Percentiles rank a stretch among this genome's conserved stretches.
phyloP scores from a whole-genome alignment of 2,329 filamentous ascomycete genomes.

The Chaetomiaceae sp. region DNA sequence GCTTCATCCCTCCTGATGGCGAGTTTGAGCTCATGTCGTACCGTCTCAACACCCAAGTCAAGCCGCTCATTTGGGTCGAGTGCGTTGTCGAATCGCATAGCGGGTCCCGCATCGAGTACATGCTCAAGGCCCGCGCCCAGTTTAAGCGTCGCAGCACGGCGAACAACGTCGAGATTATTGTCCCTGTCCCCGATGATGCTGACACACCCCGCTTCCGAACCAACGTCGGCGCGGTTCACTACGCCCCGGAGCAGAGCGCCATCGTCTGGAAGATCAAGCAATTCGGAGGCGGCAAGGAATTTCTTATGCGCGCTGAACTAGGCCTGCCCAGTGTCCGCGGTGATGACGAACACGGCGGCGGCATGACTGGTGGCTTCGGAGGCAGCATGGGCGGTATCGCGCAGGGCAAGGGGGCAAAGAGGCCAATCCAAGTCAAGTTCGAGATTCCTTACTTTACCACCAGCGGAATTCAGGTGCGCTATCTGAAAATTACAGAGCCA shows the following conservation, averaged over 20 bases:
- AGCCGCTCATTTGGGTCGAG: slow-evolving; percentile 98
- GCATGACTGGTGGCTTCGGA: slow-evolving; percentile 96
- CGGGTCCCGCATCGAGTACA: slow-evolving; percentile 94
- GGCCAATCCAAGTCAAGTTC: slow-evolving; percentile 98
- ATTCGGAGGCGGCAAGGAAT: slow-evolving; percentile 97
- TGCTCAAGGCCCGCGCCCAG: slow-evolving; percentile 96
- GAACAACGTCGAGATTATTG: slow-evolving; percentile 97
- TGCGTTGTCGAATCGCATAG: slow-evolving; percentile 96
- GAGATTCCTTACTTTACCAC: slow-evolving; percentile 99
- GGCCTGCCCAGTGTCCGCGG: slow-evolving; percentile 90
- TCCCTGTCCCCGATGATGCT: slow-evolving; percentile 94
- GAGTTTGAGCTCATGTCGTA: slow-evolving; percentile 99
- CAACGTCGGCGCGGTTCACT: slow-evolving; percentile 95
- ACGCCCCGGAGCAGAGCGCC: slow-evolving; percentile 92
- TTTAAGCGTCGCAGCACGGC: slow-evolving; percentile 97
- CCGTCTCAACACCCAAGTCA: slow-evolving; percentile 96
- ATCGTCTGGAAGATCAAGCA: slow-evolving; percentile 99
- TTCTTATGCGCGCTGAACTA: slow-evolving; percentile 95
- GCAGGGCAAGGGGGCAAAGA: slow-evolving; percentile 75
- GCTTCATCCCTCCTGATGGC: slow-evolving; percentile 96
- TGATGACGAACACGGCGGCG: slow-evolving; percentile 90
- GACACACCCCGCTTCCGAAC: slow-evolving; percentile 95
- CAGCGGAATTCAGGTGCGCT: slow-evolving; percentile 95
- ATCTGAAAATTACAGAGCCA: slow-evolving; percentile 98
- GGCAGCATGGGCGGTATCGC: slow-evolving; percentile 92